Evolutionary conservation across 176 grass and related monocot genomes (phyloP).

Genomic region (Triticum timopheevii): DNA sequence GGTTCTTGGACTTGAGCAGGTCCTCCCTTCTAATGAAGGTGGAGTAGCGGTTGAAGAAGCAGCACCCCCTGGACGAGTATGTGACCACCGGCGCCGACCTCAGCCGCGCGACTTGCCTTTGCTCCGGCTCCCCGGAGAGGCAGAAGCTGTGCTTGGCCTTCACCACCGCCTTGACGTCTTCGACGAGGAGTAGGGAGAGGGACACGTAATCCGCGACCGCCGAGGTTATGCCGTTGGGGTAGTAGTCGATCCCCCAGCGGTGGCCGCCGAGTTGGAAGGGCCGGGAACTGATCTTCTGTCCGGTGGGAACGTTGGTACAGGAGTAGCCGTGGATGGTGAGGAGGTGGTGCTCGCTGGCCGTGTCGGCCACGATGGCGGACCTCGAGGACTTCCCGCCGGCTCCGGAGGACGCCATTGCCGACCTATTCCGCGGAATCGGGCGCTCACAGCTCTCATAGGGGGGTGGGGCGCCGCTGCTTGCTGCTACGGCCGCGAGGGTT

Average conservation of each 20-base stretch:
- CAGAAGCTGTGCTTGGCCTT: slow-evolving; percentile 1
- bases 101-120: too few relatives aligned
- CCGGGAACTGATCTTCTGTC: not conserved
- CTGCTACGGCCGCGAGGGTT: too few relatives aligned
- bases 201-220: not conserved
- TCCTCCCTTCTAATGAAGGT: not conserved
- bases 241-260: slow-evolving; percentile 7
- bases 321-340: not conserved
- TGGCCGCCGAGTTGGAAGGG: not conserved
- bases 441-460: too few relatives aligned
- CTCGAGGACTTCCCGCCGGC: not conserved
- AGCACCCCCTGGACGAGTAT: too few relatives aligned
- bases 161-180: not conserved
- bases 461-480: too few relatives aligned
- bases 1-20: not conserved
- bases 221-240: not conserved
- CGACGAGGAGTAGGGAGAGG: not conserved
- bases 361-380: not conserved
- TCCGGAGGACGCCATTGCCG: not conserved
- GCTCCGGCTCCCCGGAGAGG: not conserved
- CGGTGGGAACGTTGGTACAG: slow-evolving; percentile 2
- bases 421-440: not conserved
- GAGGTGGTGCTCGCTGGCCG: not conserved
- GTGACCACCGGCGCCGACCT: too few relatives aligned
- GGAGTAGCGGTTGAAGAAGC: too few relatives aligned